Conservation (phyloP, 1,284 basidiomycete genomes). For the Pterulicium gracile region DNA sequence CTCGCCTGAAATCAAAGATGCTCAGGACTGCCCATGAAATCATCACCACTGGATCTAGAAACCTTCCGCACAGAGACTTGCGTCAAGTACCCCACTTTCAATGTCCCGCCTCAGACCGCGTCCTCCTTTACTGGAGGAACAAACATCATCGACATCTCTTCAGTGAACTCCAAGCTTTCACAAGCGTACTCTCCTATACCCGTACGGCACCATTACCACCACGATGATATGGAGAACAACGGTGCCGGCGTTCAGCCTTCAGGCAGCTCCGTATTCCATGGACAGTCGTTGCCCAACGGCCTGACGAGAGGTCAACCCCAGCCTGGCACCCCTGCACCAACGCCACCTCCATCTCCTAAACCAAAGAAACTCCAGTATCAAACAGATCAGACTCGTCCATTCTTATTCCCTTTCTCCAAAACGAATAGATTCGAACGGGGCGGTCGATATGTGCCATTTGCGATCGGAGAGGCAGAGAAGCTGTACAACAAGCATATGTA, state of each 20-base stretch:
- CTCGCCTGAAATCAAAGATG: too few species aligned
- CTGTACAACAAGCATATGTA: conserved; percentile 90
- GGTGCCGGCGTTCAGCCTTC: conserved; percentile 27
- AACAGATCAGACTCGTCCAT: conserved; percentile 91
- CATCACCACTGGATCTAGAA: conserved; percentile 82
- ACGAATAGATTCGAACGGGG: conserved; percentile 30
- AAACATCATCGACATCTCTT: conserved; percentile 24
- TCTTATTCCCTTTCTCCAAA: conserved; percentile 89
- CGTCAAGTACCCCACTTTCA: conserved; percentile 91
- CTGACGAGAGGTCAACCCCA: conserved; percentile 47
- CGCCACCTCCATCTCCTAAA: conserved; percentile 81
- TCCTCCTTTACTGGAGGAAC: conserved; percentile 13
- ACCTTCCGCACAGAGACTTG: conserved; percentile 81
- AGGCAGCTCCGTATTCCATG: conserved; percentile 32
- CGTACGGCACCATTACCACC: conserved; percentile 84
- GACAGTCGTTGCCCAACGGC: conserved; percentile 31
- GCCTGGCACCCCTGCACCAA: conserved; percentile 79
- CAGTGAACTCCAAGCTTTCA: conserved; percentile 58
- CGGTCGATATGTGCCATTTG: conserved; percentile 74
- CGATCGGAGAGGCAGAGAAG: conserved; percentile 91
- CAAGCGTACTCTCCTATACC: conserved; percentile 89
- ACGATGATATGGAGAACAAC: conserved; percentile 54
- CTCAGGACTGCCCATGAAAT: conserved; percentile 49
- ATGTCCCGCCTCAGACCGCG: conserved; percentile 36
- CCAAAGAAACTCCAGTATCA: conserved; percentile 99